phyloP scores from a whole-genome alignment of 306 rosid genomes.

The Lathyrus aphaca region DNA sequence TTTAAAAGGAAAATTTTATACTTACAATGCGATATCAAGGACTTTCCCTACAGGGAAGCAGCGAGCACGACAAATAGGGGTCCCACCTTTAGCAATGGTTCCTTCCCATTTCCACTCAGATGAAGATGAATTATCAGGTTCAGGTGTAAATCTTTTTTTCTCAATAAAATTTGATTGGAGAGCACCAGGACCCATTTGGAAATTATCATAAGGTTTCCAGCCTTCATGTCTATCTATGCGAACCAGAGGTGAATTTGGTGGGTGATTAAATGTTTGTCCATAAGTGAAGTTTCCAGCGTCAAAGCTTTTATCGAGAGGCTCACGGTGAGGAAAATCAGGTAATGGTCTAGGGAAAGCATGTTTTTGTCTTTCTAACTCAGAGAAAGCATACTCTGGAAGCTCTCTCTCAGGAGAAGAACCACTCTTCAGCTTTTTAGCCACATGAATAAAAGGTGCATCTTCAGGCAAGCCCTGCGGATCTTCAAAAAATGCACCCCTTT shows the following conservation, averaged over 20 bases:
- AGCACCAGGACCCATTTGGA: conserved; percentile 59
- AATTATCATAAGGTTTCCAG: conserved; percentile 68
- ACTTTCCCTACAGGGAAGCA: conserved; percentile 96
- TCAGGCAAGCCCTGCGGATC: conserved; percentile 69
- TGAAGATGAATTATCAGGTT: conserved; percentile 61
- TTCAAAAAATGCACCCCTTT: conserved; percentile 57
- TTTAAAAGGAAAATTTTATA: conserved; percentile 38
- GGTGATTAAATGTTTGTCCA: conserved; percentile 61
- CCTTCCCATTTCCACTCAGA: conserved; percentile 99
- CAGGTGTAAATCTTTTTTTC: conserved; percentile 69
- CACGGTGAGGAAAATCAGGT: conserved; percentile 57
- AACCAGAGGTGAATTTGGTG: conserved; percentile 50
- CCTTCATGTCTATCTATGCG: conserved; percentile 59
- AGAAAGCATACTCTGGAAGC: conserved; percentile 78
- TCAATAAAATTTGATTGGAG: conserved; percentile 52
- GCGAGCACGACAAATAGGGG: conserved; percentile 94
- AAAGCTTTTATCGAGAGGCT: conserved; percentile 54
- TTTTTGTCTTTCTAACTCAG: conserved; percentile 68
- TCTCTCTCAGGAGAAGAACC: conserved; percentile 63
- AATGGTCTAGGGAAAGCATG: conserved; percentile 50
- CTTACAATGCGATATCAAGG: conserved; percentile 83
- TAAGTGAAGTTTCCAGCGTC: conserved; percentile 55
- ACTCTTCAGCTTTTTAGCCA: conserved; percentile 69
- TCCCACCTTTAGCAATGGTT: conserved; percentile 97
- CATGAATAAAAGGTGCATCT: conserved; percentile 55